Evolutionary conservation across 768 basidiomycete genomes (phyloP).

Genomic region (Podaxis rugospora): DNA sequence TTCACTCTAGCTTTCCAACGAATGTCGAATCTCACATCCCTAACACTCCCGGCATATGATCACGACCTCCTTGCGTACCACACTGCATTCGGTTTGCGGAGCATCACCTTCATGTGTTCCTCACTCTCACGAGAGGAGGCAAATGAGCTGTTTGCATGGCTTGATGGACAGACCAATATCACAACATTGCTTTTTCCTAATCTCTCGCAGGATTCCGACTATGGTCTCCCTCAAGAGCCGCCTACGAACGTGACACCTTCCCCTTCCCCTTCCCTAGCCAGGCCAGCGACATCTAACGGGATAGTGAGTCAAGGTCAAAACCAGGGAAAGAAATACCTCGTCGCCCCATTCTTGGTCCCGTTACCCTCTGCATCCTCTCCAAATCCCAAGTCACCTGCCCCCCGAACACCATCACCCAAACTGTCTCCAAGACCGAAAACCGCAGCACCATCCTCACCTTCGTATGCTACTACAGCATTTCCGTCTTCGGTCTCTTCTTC

Average conservation of each 20-base stretch:
- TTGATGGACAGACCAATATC: conserved; percentile 40
- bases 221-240: background rate
- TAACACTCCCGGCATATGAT: conserved; percentile 41
- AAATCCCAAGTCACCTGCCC: background rate
- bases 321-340: conserved; percentile 2
- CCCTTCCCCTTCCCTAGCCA: background rate
- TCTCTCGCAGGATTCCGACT: conserved; percentile 24
- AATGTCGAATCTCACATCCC: conserved; percentile 38
- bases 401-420: background rate
- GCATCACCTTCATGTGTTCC: conserved; percentile 32
- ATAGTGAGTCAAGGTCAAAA: background rate
- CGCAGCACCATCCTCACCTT: conserved; percentile 3
- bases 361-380: background rate
- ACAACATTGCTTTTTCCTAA: conserved; percentile 34
- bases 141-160: conserved; percentile 33
- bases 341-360: conserved; percentile 2
- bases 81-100: conserved; percentile 36
- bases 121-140: conserved; percentile 28
- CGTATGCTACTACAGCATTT: conserved; percentile 8
- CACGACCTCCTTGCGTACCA: conserved; percentile 36
- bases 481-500: conserved; percentile 13
- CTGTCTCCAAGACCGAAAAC: conserved; percentile 5
- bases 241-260: background rate
- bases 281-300: background rate
- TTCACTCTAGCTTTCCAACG: conserved; percentile 41